Conservation (phyloP, 306 rosid genomes). For the Trifolium fragiferum region DNA sequence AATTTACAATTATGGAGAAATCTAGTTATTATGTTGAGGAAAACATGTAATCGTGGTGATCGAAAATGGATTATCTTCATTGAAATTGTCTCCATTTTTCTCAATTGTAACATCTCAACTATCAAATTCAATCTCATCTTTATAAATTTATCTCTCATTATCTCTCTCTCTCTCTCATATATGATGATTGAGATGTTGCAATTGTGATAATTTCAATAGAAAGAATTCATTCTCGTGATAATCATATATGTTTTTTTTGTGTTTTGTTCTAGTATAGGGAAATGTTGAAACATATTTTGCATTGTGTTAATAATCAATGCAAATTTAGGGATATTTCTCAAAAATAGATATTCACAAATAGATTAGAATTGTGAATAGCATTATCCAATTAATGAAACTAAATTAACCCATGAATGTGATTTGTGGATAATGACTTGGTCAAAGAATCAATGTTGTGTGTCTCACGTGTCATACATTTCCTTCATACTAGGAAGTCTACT, state of each 20-base stretch:
- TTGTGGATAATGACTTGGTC: slow-evolving; percentile 34
- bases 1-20: background rate
- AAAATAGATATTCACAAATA: slow-evolving; percentile 7
- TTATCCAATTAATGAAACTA: background rate
- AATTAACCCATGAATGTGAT: background rate
- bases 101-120: too few species aligned
- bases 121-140: too few species aligned
- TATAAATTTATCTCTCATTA: too few species aligned
- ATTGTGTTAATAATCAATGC: background rate
- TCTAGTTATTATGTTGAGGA: background rate
- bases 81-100: too few species aligned
- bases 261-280: background rate
- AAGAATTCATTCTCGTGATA: too few species aligned
- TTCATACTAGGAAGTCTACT: background rate
- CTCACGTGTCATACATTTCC: background rate
- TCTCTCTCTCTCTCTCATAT: too few species aligned
- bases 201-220: too few species aligned
- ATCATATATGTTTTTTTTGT: background rate
- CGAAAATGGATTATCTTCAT: too few species aligned
- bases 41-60: background rate
- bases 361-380: background rate
- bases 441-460: background rate
- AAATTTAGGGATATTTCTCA: background rate
- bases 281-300: background rate
- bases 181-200: too few species aligned